phyloP scores from a whole-genome alignment of 345 rosid species.

The Acer yangbiense region DNA sequence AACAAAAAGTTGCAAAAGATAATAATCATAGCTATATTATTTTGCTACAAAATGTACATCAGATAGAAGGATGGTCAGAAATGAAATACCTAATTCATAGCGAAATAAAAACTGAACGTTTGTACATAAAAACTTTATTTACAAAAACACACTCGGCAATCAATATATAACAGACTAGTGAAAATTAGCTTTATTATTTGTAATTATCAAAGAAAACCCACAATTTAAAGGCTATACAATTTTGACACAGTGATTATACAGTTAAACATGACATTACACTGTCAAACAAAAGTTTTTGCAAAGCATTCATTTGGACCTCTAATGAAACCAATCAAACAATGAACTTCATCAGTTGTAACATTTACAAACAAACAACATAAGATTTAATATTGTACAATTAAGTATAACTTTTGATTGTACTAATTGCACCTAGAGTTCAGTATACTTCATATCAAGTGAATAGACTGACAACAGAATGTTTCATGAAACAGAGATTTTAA shows the following conservation, averaged over 20 bases:
- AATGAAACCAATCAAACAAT: not conserved
- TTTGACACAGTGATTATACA: not conserved
- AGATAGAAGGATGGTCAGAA: not conserved
- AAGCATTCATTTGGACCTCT: not conserved
- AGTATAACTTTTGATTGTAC: not conserved
- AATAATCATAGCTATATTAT: not conserved
- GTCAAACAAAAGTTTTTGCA: not conserved
- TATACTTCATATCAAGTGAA: no score
- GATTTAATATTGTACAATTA: not conserved
- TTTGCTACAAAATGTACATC: not conserved
- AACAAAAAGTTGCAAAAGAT: not conserved
- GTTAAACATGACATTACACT: not conserved
- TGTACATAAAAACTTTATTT: not conserved
- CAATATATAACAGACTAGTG: not conserved
- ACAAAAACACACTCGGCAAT: not conserved
- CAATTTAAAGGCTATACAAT: not conserved
- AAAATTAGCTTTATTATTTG: not conserved
- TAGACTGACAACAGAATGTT: slow-evolving; percentile 5
- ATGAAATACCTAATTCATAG: not conserved
- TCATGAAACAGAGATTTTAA: not conserved
- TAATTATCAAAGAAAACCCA: not conserved
- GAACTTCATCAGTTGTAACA: not conserved
- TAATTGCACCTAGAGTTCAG: not conserved
- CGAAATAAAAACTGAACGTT: not conserved
- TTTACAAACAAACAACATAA: not conserved